These are phyloP conservation scores for Candida sonorensis DNA, from an alignment of 805 yeast species.

Conservation along the genomic window DNA sequence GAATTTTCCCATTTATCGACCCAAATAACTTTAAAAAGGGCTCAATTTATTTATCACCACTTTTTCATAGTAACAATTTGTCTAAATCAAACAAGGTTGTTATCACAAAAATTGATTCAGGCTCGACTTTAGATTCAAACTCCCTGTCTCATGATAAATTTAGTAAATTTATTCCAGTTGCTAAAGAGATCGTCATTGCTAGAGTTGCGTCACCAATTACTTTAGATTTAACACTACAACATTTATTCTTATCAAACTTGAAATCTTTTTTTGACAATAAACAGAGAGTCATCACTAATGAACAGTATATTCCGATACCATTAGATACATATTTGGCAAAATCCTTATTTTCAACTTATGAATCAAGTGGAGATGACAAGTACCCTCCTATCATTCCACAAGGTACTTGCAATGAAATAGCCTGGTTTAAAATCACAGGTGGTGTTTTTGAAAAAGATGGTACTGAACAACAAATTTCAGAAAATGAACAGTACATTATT, in stretches of 20 bases:
- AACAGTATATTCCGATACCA: conserved; percentile 70
- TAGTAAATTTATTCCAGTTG: conserved; percentile 33
- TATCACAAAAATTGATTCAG: conserved; percentile 9
- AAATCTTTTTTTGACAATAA: conserved; percentile 53
- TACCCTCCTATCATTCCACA: conserved; percentile 40
- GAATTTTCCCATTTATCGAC: conserved; percentile 55
- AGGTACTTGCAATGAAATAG: conserved; percentile 64
- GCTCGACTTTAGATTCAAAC: too few relatives aligned
- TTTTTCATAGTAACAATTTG: conserved; percentile 45
- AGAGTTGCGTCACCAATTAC: conserved; percentile 66
- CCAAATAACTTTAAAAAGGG: conserved; percentile 42
- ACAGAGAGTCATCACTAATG: conserved; percentile 51
- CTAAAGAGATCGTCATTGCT: conserved; percentile 58
- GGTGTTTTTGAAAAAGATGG: conserved; percentile 29
- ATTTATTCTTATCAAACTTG: conserved; percentile 52
- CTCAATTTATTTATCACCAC: conserved; percentile 54
- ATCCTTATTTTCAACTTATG: conserved; percentile 39
- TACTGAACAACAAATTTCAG: conserved; percentile 16
- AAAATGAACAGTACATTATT: conserved; percentile 41
- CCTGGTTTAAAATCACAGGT: conserved; percentile 75
- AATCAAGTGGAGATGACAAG: conserved; percentile 9
- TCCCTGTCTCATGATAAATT: conserved; percentile 16
- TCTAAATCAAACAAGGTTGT: conserved; percentile 26
- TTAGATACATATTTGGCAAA: conserved; percentile 64
- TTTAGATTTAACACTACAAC: conserved; percentile 56